These are phyloP conservation scores for Penicillium sp. DNA, from an alignment of 2,329 filamentous ascomycete species.

Conservation along the genomic window DNA sequence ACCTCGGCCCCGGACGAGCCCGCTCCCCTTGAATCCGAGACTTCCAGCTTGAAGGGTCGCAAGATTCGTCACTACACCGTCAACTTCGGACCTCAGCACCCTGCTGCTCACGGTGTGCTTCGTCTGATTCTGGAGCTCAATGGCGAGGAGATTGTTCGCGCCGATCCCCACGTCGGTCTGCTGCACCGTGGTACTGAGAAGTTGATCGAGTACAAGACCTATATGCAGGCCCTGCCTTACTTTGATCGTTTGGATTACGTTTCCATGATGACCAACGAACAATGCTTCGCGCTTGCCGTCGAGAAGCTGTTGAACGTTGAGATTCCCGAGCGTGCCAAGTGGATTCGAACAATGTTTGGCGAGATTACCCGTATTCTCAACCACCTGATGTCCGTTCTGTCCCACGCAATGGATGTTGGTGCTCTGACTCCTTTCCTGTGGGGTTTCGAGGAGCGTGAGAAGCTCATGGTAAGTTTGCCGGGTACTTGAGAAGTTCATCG, in stretches of 20 bases:
- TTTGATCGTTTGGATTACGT: constrained; percentile 99
- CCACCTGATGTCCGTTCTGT: constrained; percentile 96
- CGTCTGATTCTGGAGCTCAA: constrained; percentile 96
- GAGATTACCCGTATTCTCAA: constrained; percentile 94
- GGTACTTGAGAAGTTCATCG: background rate
- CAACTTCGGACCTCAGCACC: constrained; percentile 99
- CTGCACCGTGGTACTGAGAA: constrained; percentile 98
- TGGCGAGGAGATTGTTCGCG: constrained; percentile 95
- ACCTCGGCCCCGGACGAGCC: constrained; percentile 41
- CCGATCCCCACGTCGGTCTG: constrained; percentile 94
- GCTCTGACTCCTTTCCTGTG: constrained; percentile 97
- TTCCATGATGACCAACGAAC: constrained; percentile 99
- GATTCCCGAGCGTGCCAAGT: constrained; percentile 93
- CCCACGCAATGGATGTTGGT: constrained; percentile 98
- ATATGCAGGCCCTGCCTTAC: constrained; percentile 96
- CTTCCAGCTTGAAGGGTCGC: constrained; percentile 56
- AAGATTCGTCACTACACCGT: constrained; percentile 99
- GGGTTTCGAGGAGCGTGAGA: constrained; percentile 99
- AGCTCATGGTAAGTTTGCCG: constrained; percentile 80
- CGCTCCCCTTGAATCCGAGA: constrained; percentile 53
- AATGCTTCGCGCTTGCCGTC: constrained; percentile 92
- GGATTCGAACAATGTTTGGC: constrained; percentile 92
- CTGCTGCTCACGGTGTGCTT: constrained; percentile 96
- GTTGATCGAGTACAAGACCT: constrained; percentile 99
- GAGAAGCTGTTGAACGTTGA: constrained; percentile 98